Conservation (phyloP, 2,329 filamentous ascomycete genomes). For the Aspergillus tamarii region DNA sequence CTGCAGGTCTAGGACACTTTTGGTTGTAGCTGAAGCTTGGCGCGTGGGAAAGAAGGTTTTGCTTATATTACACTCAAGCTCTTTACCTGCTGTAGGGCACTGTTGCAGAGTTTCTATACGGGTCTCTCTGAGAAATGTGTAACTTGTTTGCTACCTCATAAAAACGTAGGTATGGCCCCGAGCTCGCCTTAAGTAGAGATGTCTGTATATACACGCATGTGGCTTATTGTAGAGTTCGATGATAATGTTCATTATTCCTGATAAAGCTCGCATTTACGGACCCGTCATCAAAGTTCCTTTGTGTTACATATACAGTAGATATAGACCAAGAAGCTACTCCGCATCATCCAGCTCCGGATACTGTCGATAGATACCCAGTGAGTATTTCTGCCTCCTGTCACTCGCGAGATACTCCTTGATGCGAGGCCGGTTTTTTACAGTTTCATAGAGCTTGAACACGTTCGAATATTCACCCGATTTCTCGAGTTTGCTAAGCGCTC, state of each 20-base stretch:
- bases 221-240: no score
- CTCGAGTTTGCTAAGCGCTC: background rate
- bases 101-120: no score
- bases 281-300: background rate
- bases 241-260: no score
- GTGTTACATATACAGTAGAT: background rate
- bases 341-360: slow-evolving; percentile 2
- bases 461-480: background rate
- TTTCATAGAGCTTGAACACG: background rate
- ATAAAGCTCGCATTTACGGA: background rate
- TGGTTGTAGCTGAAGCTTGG: no score
- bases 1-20: no score
- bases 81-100: no score
- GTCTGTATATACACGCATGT: no score
- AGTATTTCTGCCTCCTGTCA: background rate
- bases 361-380: background rate
- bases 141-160: no score
- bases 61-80: no score
- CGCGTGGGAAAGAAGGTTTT: no score
- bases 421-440: background rate
- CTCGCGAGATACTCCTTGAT: background rate
- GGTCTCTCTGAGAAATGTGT: no score
- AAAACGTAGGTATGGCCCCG: accelerated
- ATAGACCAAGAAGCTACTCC: background rate
- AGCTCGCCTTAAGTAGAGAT: no score